Evolutionary conservation across 2,329 filamentous ascomycete genomes (phyloP).

Genomic region (Xylaria sp.): DNA sequence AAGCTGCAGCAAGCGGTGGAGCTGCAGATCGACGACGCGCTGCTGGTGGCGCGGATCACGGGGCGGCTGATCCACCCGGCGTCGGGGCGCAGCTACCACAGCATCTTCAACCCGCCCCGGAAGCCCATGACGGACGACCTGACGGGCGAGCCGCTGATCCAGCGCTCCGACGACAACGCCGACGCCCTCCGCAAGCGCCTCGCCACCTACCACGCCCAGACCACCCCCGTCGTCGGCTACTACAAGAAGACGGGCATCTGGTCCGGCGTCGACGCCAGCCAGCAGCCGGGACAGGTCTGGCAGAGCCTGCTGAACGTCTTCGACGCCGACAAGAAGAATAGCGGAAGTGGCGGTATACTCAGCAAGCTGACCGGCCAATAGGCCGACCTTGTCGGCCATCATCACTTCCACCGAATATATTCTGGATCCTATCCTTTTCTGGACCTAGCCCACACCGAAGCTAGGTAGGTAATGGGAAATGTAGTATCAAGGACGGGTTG

Average conservation of each 20-base stretch:
- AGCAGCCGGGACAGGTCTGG: slow-evolving; percentile 96
- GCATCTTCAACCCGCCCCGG: slow-evolving; percentile 98
- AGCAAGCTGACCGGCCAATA: slow-evolving; percentile 44
- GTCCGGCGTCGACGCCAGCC: slow-evolving; percentile 92
- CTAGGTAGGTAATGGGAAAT: not conserved
- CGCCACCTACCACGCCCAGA: slow-evolving; percentile 91
- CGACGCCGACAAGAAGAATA: slow-evolving; percentile 62
- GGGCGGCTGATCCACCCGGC: slow-evolving; percentile 94
- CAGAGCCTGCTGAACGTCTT: slow-evolving; percentile 88
- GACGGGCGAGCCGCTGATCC: slow-evolving; percentile 93
- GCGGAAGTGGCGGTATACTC: slow-evolving; percentile 44
- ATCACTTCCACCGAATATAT: not conserved
- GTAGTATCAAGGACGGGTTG: not conserved
- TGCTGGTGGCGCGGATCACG: slow-evolving; percentile 94
- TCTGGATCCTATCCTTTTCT: too few relatives aligned
- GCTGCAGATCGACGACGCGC: slow-evolving; percentile 92
- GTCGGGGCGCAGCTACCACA: slow-evolving; percentile 96
- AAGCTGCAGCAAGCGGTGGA: slow-evolving; percentile 93
- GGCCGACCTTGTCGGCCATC: not conserved
- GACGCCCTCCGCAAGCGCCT: slow-evolving; percentile 95
- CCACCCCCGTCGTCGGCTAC: slow-evolving; percentile 87
- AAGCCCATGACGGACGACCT: slow-evolving; percentile 91
- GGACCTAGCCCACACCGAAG: too few relatives aligned
- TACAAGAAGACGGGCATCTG: slow-evolving; percentile 98
- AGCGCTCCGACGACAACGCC: slow-evolving; percentile 96